phyloP scores from a whole-genome alignment of 345 rosid genomes.

The Barbarea vulgaris region DNA sequence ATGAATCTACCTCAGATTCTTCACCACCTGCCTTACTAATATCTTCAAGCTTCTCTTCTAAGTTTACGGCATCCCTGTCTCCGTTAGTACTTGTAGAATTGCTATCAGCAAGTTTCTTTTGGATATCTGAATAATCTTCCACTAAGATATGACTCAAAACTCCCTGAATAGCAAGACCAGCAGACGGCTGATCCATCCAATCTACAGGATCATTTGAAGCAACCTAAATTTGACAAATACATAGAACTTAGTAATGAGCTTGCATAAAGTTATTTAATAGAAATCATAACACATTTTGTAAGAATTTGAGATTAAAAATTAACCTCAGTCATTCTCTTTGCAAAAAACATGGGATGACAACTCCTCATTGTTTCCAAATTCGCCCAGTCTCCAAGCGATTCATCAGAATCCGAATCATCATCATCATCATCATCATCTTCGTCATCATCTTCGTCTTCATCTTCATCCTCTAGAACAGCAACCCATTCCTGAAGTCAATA shows the following conservation, averaged over 20 bases:
- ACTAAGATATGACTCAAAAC: conserved; percentile 70
- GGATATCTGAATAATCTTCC: conserved; percentile 72
- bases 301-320: background rate
- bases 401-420: conserved; percentile 45
- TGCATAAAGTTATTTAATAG: background rate
- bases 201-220: conserved; percentile 78
- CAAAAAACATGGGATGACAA: conserved; percentile 95
- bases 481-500: conserved; percentile 63
- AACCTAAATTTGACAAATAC: conserved; percentile 50
- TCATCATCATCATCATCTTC: conserved; percentile 56
- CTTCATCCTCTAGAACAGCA: conserved; percentile 67
- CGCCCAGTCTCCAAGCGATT: conserved; percentile 81
- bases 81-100: conserved; percentile 36
- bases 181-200: conserved; percentile 91
- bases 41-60: conserved; percentile 49
- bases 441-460: conserved; percentile 56
- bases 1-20: conserved; percentile 43
- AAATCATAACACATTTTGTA: background rate
- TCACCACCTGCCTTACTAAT: conserved; percentile 47
- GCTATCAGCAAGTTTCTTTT: conserved; percentile 55
- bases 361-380: conserved; percentile 84
- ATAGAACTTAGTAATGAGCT: background rate
- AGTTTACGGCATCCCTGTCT: conserved; percentile 42
- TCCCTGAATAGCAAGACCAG: conserved; percentile 87
- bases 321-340: conserved; percentile 72